phyloP scores from a whole-genome alignment of 345 rosid species.

The Alliaria petiolata region DNA sequence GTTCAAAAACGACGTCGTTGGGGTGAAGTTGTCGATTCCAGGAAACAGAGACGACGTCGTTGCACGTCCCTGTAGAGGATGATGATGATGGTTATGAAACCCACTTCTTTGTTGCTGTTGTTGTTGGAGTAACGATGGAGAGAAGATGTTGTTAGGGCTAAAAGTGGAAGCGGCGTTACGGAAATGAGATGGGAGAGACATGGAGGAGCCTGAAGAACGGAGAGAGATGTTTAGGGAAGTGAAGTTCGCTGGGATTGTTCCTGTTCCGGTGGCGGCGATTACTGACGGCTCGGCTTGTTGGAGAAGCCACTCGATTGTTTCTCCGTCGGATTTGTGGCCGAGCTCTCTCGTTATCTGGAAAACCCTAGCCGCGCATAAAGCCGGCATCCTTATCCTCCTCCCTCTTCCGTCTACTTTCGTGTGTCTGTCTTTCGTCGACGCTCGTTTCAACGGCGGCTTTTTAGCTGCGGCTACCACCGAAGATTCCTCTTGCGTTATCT shows the following conservation, averaged over 20 bases:
- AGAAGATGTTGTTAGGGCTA: constrained; percentile 33
- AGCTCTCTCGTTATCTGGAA: constrained; percentile 90
- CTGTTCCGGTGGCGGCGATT: constrained; percentile 96
- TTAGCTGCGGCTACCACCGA: constrained; percentile 39
- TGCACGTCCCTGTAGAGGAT: constrained; percentile 25
- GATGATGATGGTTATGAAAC: too few relatives aligned
- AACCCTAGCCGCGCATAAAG: constrained; percentile 99
- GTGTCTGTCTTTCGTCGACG: constrained; percentile 92
- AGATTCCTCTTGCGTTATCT: constrained; percentile 22
- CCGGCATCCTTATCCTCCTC: constrained; percentile 96
- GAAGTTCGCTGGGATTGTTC: constrained; percentile 97
- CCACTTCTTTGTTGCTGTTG: constrained; percentile 18
- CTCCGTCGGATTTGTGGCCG: constrained; percentile 94
- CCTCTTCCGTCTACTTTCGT: constrained; percentile 97
- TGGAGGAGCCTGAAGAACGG: constrained; percentile 83
- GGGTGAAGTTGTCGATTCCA: constrained; percentile 22
- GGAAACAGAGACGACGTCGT: constrained; percentile 34
- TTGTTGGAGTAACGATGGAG: constrained; percentile 21
- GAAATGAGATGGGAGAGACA: constrained; percentile 85
- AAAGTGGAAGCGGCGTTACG: constrained; percentile 59
- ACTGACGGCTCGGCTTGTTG: constrained; percentile 98
- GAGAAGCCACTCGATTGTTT: constrained; percentile 96
- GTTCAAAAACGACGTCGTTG: constrained; percentile 62
- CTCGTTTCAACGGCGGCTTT: constrained; percentile 73
- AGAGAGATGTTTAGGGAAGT: constrained; percentile 86